Evolutionary conservation across 345 rosid species (phyloP).

Genomic region (Rhodomyrtus tomentosa): DNA sequence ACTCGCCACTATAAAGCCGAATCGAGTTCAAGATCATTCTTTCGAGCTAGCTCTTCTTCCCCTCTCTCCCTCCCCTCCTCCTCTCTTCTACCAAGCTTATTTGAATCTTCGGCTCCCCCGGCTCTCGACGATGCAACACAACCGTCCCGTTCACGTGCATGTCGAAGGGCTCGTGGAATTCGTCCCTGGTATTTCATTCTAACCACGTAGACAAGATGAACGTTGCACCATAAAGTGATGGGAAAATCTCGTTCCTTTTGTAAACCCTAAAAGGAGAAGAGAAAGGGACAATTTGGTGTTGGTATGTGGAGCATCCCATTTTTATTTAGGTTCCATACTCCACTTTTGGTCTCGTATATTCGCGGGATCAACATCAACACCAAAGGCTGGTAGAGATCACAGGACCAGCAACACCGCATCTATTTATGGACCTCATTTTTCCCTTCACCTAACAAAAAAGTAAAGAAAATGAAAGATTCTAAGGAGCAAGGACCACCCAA

Average conservation of each 20-base stretch:
- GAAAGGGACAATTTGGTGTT: neutral
- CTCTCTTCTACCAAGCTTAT: neutral
- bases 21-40: neutral
- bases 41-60: neutral
- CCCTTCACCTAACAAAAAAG: neutral
- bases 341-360: neutral
- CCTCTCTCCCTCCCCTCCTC: too few relatives aligned
- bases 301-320: neutral
- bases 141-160: neutral
- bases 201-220: neutral
- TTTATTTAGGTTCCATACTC: neutral
- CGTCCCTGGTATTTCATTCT: neutral
- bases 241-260: neutral
- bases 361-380: neutral
- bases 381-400: neutral
- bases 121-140: neutral
- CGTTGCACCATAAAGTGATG: neutral
- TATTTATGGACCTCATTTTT: neutral
- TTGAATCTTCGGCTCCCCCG: neutral
- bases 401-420: neutral
- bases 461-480: neutral
- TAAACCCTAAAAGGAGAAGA: neutral
- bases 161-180: neutral
- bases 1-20: neutral
- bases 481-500: neutral